Conservation (phyloP, 1,284 basidiomycete genomes). For the Cutaneotrichosporon daszewskae region DNA sequence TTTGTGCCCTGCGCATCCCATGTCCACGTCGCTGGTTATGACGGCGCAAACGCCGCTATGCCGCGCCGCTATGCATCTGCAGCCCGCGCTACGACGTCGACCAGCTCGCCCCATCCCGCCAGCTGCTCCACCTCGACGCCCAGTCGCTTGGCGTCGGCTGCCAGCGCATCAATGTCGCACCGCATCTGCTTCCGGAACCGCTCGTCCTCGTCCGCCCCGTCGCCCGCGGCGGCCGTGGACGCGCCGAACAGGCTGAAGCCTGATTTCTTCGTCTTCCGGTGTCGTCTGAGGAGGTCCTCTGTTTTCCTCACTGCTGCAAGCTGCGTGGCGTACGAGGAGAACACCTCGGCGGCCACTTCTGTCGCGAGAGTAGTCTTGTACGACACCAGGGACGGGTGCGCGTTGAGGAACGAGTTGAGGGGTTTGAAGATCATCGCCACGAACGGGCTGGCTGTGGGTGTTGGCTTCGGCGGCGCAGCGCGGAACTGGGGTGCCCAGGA, state of each 20-base stretch:
- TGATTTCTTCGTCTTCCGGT: conserved; percentile 77
- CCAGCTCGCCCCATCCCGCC: conserved; percentile 42
- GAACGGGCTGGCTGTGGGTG: conserved; percentile 76
- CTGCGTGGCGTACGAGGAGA: conserved; percentile 55
- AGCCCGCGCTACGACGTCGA: conserved; percentile 35
- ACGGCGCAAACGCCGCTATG: background rate
- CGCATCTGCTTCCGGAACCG: conserved; percentile 75
- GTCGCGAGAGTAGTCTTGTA: conserved; percentile 57
- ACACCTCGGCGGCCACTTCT: conserved; percentile 68
- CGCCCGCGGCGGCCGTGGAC: conserved; percentile 20
- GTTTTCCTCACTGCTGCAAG: conserved; percentile 80
- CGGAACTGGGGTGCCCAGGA: conserved; percentile 80
- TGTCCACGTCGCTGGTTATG: too few relatives aligned
- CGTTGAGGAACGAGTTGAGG: conserved; percentile 66
- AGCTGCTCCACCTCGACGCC: conserved; percentile 60
- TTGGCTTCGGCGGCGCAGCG: conserved; percentile 43
- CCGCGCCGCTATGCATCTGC: background rate
- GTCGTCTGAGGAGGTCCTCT: conserved; percentile 73
- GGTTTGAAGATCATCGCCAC: conserved; percentile 74
- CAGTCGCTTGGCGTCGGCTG: conserved; percentile 62
- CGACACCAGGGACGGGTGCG: conserved; percentile 56
- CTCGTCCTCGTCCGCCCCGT: conserved; percentile 50
- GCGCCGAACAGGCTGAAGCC: conserved; percentile 61
- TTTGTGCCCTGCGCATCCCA: too few relatives aligned
- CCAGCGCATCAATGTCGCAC: conserved; percentile 75